Evolutionary conservation across 306 rosid genomes (phyloP).

Genomic region (Cucurbita maxima): DNA sequence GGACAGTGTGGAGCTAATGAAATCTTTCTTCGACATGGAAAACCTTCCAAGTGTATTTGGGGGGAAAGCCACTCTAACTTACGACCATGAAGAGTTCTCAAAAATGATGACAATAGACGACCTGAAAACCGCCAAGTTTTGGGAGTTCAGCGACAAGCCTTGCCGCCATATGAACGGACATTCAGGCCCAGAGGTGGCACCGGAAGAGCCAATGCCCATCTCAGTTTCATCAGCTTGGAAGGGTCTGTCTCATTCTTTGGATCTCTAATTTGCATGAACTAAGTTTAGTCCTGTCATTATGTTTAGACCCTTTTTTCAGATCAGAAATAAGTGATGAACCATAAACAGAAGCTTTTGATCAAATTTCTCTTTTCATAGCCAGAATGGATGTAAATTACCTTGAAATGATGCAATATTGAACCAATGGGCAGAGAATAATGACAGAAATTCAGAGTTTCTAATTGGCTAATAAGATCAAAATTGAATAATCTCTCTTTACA

Average conservation of each 20-base stretch:
- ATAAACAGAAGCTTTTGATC: background rate
- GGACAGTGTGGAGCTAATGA: constrained; percentile 72
- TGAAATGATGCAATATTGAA: background rate
- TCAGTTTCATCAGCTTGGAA: background rate
- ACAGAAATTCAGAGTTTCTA: background rate
- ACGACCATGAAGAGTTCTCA: constrained; percentile 78
- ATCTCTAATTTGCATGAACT: background rate
- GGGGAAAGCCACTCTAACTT: constrained; percentile 57
- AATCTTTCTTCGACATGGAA: constrained; percentile 54
- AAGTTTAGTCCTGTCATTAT: background rate
- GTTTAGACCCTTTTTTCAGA: background rate
- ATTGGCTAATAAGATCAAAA: background rate
- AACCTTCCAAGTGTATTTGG: constrained; percentile 82
- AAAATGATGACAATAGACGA: constrained; percentile 62
- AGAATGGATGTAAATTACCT: background rate
- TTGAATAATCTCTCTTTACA: background rate
- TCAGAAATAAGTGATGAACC: background rate
- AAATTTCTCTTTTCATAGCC: background rate
- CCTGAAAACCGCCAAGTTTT: constrained; percentile 61
- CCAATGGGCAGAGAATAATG: background rate
- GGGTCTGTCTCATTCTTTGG: background rate
- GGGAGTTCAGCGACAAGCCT: constrained; percentile 51
- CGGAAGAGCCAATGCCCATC: constrained; percentile 15
- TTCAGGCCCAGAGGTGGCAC: constrained; percentile 32
- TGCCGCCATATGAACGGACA: constrained; percentile 22